These are phyloP conservation scores for Cercospora canescens DNA, from an alignment of 2,329 filamentous ascomycete species.

Conservation along the genomic window DNA sequence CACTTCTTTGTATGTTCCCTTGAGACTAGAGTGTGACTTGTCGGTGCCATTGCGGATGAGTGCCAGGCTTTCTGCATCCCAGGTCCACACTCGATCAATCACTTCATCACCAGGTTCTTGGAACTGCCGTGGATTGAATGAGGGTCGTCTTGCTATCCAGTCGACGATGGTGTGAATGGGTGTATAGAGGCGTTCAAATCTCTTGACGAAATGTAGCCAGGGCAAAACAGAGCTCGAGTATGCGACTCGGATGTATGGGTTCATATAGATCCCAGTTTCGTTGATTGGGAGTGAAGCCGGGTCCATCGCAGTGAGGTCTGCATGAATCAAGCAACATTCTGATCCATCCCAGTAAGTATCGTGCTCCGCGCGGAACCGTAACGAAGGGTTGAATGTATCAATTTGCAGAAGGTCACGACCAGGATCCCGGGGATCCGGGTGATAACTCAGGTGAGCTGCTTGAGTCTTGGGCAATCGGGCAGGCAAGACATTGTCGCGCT, in stretches of 20 bases:
- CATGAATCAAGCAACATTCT: conserved; percentile 52
- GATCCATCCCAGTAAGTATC: conserved; percentile 49
- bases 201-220: conserved; percentile 61
- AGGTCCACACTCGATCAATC: conserved; percentile 54
- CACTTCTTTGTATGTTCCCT: conserved; percentile 17
- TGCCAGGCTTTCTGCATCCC: conserved; percentile 36
- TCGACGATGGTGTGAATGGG: conserved; percentile 60
- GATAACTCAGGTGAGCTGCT: conserved; percentile 7
- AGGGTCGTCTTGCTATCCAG: conserved; percentile 57
- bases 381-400: conserved; percentile 36
- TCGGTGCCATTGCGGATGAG: conserved; percentile 18
- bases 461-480: not conserved
- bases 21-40: not conserved
- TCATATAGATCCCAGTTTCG: conserved; percentile 67
- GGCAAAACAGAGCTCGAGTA: conserved; percentile 60
- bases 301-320: conserved; percentile 40
- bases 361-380: conserved; percentile 46
- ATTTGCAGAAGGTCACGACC: not conserved
- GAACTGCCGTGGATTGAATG: conserved; percentile 59
- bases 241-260: conserved; percentile 72
- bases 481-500: not conserved
- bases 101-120: conserved; percentile 60
- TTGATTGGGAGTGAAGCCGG: conserved; percentile 22
- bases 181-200: conserved; percentile 66
- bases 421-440: conserved; percentile 12